Evolutionary conservation across 495 filamentous ascomycete species (phyloP), one percentile per base, ranked within the genome.

Genomic region (Xylaria venustula): DNA sequence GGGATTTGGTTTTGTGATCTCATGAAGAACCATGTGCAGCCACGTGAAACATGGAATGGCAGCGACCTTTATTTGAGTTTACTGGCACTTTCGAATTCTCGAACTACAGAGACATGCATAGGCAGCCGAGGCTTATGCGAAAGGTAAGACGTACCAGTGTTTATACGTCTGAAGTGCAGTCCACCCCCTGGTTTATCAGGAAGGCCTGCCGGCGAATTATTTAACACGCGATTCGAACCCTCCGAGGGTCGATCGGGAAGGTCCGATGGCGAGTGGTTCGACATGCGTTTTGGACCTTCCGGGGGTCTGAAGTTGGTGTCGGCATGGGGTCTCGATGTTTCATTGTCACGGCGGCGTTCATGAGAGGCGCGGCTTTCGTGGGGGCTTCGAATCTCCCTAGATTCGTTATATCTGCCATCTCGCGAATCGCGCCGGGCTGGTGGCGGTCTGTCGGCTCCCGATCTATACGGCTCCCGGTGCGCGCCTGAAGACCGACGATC

Each of bases 181-280:
- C 49, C 57, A 14, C 45, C 40, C 9, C 34, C 22, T 14, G 26
- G 15, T 25, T 34, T 42, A 1, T 51, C 63, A 9, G 28, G 2
- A 8, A 36, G 50, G 58, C 66, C 63, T 20, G 61, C 23, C 32
- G 66, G 57, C 12, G 68, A 69, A 32, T 32, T 57, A 25, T 42
- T 53, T 15, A 55, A 59, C 22, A 53, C 53, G 6, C 46, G 54
- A 20, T 57, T 52, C 19, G 62, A 25, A 3, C 46, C 54, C n/a
- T 49, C 49, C 0, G 60, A 12, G 14, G 57, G n/a, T 20, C 15
- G n/a, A 1, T 51, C 63, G 7, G 28, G 2, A 8, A 36, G 50
- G 58, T 65, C 63, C 17, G 61, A 17, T 28, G 66, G 57, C 12
- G 68, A 69, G 28, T 32, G 54, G 30, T 42, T 53, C 12, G 58